Conservation (phyloP, 805 yeast genomes). For the Saccharomycopsis microspora region DNA sequence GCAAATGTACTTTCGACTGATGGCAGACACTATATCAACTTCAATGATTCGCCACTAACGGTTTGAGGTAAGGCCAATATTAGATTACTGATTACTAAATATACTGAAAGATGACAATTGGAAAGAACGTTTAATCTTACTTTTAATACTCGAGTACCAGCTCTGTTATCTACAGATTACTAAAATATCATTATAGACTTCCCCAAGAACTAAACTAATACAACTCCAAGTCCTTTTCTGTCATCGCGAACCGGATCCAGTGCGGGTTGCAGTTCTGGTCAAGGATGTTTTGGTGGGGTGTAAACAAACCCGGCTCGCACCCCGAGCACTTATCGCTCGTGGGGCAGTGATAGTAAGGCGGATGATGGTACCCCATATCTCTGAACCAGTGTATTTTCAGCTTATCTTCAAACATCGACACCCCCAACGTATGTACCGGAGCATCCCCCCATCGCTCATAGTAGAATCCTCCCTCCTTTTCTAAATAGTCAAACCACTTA, state of each 20-base stretch:
- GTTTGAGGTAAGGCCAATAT: too few species aligned
- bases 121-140: too few species aligned
- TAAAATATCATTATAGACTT: background rate
- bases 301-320: slow-evolving; percentile 47
- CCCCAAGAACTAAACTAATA: slow-evolving; percentile 3
- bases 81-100: too few species aligned
- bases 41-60: too few species aligned
- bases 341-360: slow-evolving; percentile 74
- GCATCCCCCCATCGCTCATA: slow-evolving; percentile 95
- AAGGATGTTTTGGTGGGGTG: slow-evolving; percentile 35
- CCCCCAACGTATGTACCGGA: slow-evolving; percentile 73
- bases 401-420: slow-evolving; percentile 61
- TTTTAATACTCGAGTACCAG: too few species aligned
- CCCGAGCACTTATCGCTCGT: slow-evolving; percentile 36
- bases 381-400: slow-evolving; percentile 74
- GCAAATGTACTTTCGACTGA: too few species aligned
- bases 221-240: slow-evolving; percentile 18
- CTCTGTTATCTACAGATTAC: too few species aligned
- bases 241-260: slow-evolving; percentile 46
- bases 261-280: slow-evolving; percentile 67
- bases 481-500: slow-evolving; percentile 52
- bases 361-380: slow-evolving; percentile 70
- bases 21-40: too few species aligned
- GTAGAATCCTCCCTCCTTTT: slow-evolving; percentile 70
- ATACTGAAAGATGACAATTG: too few species aligned